A percentile compares a stretch with the other conserved stretches of the same genome.
Evolutionary conservation across 2,329 filamentous ascomycete species (phyloP).

Genomic region (Apiospora hydei): DNA sequence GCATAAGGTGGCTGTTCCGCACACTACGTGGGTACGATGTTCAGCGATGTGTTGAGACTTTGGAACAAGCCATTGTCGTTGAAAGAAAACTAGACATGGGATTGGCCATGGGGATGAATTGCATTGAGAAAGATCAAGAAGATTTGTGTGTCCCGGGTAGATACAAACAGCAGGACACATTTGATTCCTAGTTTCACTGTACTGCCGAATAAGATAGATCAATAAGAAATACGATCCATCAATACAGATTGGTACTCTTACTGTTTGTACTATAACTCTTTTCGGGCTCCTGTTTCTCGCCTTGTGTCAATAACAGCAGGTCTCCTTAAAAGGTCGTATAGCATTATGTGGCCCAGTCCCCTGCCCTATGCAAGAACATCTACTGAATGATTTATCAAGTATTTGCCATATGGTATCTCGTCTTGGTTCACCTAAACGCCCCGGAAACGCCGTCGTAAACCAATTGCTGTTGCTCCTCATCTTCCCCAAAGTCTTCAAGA

Average conservation of each 20-base stretch:
- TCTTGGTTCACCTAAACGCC: not conserved
- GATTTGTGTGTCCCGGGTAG: conserved; percentile 8
- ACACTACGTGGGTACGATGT: not conserved
- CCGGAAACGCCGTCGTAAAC: not conserved
- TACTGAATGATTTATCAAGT: not conserved
- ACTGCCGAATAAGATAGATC: conserved; percentile 14
- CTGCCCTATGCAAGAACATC: not conserved
- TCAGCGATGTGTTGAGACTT: conserved; percentile 7
- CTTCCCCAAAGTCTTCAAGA: not conserved
- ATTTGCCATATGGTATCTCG: conserved; percentile 10
- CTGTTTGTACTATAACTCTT: not conserved
- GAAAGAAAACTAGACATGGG: conserved; percentile 7
- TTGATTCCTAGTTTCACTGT: conserved; percentile 15
- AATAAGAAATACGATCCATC: conserved; percentile 17
- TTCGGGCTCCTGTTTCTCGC: not conserved
- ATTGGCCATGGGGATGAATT: not conserved
- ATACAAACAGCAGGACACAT: conserved; percentile 16
- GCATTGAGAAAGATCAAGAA: conserved; percentile 12
- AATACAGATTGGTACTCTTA: not conserved
- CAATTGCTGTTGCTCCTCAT: not conserved
- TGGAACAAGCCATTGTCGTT: not conserved
- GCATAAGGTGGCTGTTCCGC: not conserved
- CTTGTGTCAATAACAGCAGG: not conserved
- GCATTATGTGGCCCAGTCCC: not conserved
- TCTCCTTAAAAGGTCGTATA: not conserved